Evolutionary conservation across 148 eudicot species (phyloP).

Genomic region (Dianthus caryophyllus): DNA sequence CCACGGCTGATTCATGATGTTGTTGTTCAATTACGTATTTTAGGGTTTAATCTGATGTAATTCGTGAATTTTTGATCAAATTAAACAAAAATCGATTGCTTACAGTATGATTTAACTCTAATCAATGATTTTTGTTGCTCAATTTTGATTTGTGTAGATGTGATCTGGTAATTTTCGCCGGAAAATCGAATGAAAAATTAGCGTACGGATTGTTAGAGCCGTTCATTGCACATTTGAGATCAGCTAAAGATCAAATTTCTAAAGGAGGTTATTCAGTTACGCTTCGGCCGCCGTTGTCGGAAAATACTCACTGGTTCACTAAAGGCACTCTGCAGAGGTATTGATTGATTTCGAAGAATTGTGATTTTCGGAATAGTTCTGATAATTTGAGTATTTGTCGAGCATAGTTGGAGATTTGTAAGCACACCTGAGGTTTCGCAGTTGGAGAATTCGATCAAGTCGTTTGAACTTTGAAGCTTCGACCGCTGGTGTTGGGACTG

Average conservation of each 20-base stretch:
- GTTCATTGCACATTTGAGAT: conserved; percentile 53
- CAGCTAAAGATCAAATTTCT: conserved; percentile 63
- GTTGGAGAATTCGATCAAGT: conserved; percentile 57
- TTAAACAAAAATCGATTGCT: too few relatives aligned
- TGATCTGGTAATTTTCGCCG: conserved; percentile 67
- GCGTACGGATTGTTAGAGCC: conserved; percentile 77
- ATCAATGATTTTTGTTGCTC: background rate
- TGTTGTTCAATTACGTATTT: background rate
- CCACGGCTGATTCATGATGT: background rate
- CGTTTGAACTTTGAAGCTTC: conserved; percentile 46
- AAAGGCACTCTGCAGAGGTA: conserved; percentile 73
- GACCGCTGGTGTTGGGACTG: conserved; percentile 24
- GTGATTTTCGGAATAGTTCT: conserved; percentile 39
- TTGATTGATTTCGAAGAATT: conserved; percentile 15
- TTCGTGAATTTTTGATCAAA: too few relatives aligned
- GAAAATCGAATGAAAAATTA: conserved; percentile 59
- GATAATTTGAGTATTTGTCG: too few relatives aligned
- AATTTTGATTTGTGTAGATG: conserved; percentile 37
- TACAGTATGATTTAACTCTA: background rate
- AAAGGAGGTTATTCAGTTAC: conserved; percentile 83
- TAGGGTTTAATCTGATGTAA: background rate
- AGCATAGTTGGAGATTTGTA: conserved; percentile 76
- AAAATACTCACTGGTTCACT: conserved; percentile 60
- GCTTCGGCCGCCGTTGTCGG: conserved; percentile 44
- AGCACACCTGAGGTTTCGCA: conserved; percentile 70